Base-by-base conservation (phyloP, 2,329 filamentous ascomycete genomes). In the Fusarium sp. region DNA sequence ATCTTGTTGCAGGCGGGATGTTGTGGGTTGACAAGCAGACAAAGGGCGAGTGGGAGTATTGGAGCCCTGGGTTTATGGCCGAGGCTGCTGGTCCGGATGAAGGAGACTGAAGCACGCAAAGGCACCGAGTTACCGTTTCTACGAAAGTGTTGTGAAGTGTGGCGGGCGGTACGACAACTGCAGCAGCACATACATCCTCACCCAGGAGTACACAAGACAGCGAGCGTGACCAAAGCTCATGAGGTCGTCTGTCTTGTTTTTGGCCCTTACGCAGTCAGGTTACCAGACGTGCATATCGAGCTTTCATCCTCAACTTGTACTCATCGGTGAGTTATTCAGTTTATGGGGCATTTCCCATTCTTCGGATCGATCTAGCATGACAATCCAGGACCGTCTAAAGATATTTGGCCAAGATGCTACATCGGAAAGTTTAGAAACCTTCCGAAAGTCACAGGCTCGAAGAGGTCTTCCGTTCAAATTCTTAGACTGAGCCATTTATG, bases 11-110 rank as follows among this genome's bases (percentile, higher is more conserved):
- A 1, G 94, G 97, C 76, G 94, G 94, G 56, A 89, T 99, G 84
- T 89, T 99, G 17, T 99, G 96, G 96, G 90, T 98, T 9, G 96
- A 99, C 81, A 90, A 89, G 73, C 94, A 98, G 82, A 90, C 83
- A 13, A 86, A 88, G 12, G 80, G 79, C 20, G 95, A 98, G 83
- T 94, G 91, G 81, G 95, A 98, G 81, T 99, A 98, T 77, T 99
- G 96, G 96, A 93, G 90, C 64, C 93, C 93, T 1, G 90, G 91
- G 0, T 93, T 92, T 67, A 93, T 95, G 85, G 80, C 85, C 5
- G 84, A 85, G 42, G 75, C 78, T 18, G 80, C 79, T 48, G 54
- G 26, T 23, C 56, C 35, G 23, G 67, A 60, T 52, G 68, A 74
- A 45, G 62, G 57, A 33, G 62, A 44, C 35, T 76, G 75, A 76